Evolutionary conservation across 768 basidiomycete species (phyloP), one percentile per base, ranked within the genome.

Genomic region (Pleurotus djamor): DNA sequence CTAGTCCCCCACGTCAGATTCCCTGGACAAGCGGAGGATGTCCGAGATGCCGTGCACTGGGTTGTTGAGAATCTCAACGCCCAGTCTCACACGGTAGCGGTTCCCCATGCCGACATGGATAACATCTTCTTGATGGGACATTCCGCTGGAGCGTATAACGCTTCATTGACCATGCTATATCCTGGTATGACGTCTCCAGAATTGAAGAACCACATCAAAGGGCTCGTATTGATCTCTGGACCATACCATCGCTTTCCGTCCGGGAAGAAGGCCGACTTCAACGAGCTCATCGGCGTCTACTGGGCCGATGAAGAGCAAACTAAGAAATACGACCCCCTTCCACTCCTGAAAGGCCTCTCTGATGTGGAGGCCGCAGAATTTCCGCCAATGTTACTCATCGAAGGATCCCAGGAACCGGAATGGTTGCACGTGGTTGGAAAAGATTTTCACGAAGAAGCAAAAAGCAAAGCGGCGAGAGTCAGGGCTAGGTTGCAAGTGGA

Each of bases 31-130:
- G 79, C 78, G 0, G 77, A 84, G 61, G 87, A 89, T 64, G 66
- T 88, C 4, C 80, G 80, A 10, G 85, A 87, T 61, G 86, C 87
- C 10, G 65, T 87, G 5, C 64, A 74, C 17, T 89, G 86, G 85
- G 71, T 78, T 32, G 61, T 81, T 58, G 47, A 74, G 37, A 68
- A 86, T 58, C 58, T 67, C 2, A 64, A 61, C 21, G 21, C 21
- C 16, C n/a, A 44, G 10, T 44, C 36, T 10, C 16, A 13, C 16
- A 28, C 13, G 21, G 28, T 10, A 1, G 41, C 17, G 10, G 10
- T 56, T 21, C 69, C 73, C 2, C 63, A 65, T n/a, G 74, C 81
- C 0, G 81, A 84, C 63, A 65, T 73, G 4, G 68, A 76, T 5
- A 66, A 64, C 8, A 66, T 86, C 43, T 79, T 80, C 63, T 48